Percentiles rank a stretch among this genome's conserved stretches.
Conservation (phyloP, 495 filamentous ascomycete species). For the Amphirosellinia nigrospora region DNA sequence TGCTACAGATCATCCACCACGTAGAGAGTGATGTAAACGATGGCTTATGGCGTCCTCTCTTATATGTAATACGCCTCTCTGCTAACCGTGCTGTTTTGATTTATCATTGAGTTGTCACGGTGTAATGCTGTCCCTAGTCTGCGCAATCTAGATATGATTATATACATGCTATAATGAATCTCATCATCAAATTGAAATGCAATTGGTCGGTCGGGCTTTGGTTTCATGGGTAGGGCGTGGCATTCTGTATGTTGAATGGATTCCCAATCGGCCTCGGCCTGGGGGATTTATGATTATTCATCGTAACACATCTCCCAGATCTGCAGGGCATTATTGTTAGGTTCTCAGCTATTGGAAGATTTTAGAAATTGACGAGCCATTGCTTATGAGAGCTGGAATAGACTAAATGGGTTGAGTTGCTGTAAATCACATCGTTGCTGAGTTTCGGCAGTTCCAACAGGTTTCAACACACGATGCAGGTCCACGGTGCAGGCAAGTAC, state of each 20-base stretch:
- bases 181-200: not conserved
- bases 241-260: not conserved
- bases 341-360: not conserved
- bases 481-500: not conserved
- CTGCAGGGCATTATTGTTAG: not conserved
- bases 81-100: too few relatives aligned
- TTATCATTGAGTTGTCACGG: not conserved
- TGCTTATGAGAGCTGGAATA: not conserved
- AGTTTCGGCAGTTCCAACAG: too few relatives aligned
- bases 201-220: not conserved
- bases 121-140: not conserved
- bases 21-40: not conserved
- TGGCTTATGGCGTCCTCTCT: not conserved
- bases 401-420: not conserved
- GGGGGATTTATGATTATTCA: not conserved
- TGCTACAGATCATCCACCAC: not conserved
- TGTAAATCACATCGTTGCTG: not conserved
- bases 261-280: not conserved
- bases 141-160: not conserved
- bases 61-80: conserved; percentile 11
- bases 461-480: not conserved
- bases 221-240: not conserved
- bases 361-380: not conserved
- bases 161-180: not conserved
- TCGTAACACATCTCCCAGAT: not conserved